Percentiles rank a stretch among this genome's conserved stretches.
These are phyloP conservation scores for Vinca minor DNA, from an alignment of 257 asterid genomes.

Conservation along the genomic window DNA sequence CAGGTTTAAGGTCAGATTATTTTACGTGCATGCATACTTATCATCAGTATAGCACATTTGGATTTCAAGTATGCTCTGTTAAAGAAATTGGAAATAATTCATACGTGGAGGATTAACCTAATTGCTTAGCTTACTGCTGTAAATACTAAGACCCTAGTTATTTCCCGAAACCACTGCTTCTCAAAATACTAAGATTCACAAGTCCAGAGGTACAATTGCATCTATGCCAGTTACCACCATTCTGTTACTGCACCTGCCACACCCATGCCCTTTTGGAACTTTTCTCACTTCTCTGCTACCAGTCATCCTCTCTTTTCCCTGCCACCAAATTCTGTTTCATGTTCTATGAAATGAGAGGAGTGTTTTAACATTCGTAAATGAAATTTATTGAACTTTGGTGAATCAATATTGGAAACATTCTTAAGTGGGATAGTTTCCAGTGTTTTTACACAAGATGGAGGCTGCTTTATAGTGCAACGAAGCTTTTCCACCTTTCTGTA, in stretches of 20 bases:
- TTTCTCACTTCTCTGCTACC: background rate
- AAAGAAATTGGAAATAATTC: background rate
- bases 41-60: background rate
- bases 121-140: too few relatives aligned
- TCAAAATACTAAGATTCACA: too few relatives aligned
- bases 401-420: too few relatives aligned
- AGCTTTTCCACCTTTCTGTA: too few relatives aligned
- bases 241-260: background rate
- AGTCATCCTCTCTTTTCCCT: background rate
- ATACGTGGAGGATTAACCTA: too few relatives aligned
- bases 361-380: background rate
- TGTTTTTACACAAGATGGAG: too few relatives aligned
- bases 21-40: background rate
- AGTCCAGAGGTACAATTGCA: too few relatives aligned
- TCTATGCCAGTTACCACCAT: background rate
- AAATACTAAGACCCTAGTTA: too few relatives aligned
- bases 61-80: background rate
- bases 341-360: background rate
- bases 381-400: background rate
- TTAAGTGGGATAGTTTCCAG: background rate
- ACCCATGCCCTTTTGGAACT: background rate
- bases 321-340: background rate
- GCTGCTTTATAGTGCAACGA: too few relatives aligned
- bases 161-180: too few relatives aligned
- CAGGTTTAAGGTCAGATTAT: conserved; percentile 65